Conservation (phyloP, 768 basidiomycete species). For the Lactarius sp. region DNA sequence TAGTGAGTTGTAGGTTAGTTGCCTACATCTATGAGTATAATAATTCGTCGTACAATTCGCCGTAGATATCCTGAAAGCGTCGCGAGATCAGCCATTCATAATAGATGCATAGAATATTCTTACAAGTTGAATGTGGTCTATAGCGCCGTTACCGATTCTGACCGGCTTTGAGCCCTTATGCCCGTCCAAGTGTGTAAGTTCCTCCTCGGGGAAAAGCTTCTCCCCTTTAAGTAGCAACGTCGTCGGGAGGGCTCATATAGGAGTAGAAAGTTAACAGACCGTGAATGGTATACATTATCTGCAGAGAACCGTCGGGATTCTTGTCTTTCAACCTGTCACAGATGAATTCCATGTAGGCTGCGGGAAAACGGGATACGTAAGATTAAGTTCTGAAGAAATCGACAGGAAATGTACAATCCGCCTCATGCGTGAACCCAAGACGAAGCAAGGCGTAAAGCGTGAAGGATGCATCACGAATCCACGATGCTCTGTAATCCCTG, state of each 20-base stretch:
- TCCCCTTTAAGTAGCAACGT: constrained; percentile 33
- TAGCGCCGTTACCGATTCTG: constrained; percentile 92
- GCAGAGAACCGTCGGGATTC: constrained; percentile 86
- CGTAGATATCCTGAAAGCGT: constrained; percentile 83
- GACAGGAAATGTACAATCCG: constrained; percentile 53
- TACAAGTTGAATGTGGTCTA: constrained; percentile 87
- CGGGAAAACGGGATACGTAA: constrained; percentile 13
- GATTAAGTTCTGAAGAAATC: constrained; percentile 5
- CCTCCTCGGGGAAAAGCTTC: constrained; percentile 77
- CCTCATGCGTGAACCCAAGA: constrained; percentile 91
- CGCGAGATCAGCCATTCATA: constrained; percentile 6
- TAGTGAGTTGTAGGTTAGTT: constrained; percentile 28
- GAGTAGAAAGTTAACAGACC: constrained; percentile 39
- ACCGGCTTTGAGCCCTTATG: constrained; percentile 84
- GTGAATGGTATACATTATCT: constrained; percentile 97
- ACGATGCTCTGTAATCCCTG: constrained; percentile 52
- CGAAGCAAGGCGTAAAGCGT: constrained; percentile 92
- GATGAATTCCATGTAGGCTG: constrained; percentile 90
- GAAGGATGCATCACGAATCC: constrained; percentile 96
- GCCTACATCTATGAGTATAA: not conserved
- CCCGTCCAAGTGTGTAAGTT: constrained; percentile 82
- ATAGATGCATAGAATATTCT: constrained; percentile 21
- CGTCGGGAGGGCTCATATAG: not conserved
- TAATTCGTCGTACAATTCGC: constrained; percentile 63
- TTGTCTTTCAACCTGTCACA: constrained; percentile 75